Evolutionary conservation across 2,329 filamentous ascomycete species (phyloP), one percentile per base, ranked within the genome.

Genomic region (Phialocephala sp.): DNA sequence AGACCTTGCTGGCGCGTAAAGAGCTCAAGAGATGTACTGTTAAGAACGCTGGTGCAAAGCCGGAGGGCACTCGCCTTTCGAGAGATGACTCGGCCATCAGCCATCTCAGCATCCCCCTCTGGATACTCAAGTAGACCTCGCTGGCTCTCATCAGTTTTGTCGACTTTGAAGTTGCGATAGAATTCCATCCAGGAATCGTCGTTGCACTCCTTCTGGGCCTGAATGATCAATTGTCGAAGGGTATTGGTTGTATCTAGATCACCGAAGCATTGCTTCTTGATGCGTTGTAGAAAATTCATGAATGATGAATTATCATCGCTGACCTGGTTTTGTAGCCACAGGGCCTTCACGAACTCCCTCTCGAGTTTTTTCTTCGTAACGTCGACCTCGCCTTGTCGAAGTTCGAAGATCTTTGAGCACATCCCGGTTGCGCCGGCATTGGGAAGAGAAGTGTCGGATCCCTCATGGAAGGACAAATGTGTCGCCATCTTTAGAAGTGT

Each of bases 181-280:
- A 50, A 60, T 1, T 35, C 14, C 43, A 36, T 37, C 59, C 59
- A 60, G 18, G 27, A 22, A 9, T 60, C 59, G 4, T 50, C 15
- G 8, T 50, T n/a, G 45, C 14, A 50, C 4, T 32, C 14, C 6
- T 20, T 2, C 8, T 36, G 12, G 8, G 59, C 59, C 4, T 50
- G 4, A 4, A 37, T n/a, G 20, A 52, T 22, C 6, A 36, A 9
- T 1, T 2, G 20, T 4, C n/a, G 4, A 50, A 50, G n/a, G 22
- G 6, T 22, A 1, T 22, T 8, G 9, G 15, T 32, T 5, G 37
- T 18, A 27, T 45, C 37, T 9, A 1, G 6, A 20, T 59, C 57
- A 18, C 43, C 11, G n/a, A 45, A 59, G 12, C 45, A 11, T 9
- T 45, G n/a, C 18, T 12, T n/a, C 9, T 47, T 4, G 37, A 59